Base-by-base conservation (phyloP, 2,329 filamentous ascomycete species). In the Plenodomus tracheiphilus region DNA sequence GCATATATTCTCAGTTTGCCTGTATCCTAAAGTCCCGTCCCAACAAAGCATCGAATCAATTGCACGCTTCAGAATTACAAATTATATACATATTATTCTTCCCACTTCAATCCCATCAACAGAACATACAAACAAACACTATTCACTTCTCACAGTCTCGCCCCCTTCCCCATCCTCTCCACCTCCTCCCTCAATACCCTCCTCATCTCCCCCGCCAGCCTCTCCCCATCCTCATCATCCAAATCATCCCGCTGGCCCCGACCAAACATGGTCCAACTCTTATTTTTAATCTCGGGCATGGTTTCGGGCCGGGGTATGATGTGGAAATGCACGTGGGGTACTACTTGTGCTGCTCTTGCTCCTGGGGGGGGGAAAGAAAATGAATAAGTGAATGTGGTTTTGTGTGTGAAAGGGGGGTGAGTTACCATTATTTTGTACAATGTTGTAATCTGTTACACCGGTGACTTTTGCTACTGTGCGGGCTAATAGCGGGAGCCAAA, bases 321-420 rank as follows among this genome's bases (percentile, higher is more conserved):
- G 64, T 99, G 94, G 70, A 95, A 97, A 72, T 99, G 93, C 41
- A 95, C 87, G 72, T 97, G 93, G 18, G 88, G 88, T 2, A 97
- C 91, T 15, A 96, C 91, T 75, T 97, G 93, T 2, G 91, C 91
- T 2, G 93, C 93, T 25, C 91, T 84, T 3, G 86, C 86, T 15
- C 93, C 84, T 84, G 5, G 8, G 25, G 32, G 28, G 20, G 16
- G 9, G 8, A 20, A 2, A 16, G 36, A 17, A 25, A n/a, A 25
- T 15, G 15, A 5, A 10, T 36, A 25, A 22, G 20, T 40, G 4
- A 28, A 21, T 25, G 15, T 6, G 19, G 20, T 25, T 15, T n/a
- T 25, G 21, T 4, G 20, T n/a, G 8, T 21, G 19, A 21, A 39
- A 5, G 16, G 13, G 16, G 36, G 30, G 15, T 34, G 17, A 17